A percentile compares a stretch with the other conserved stretches of the same genome.
These are phyloP conservation scores for Chaetomiaceae sp. DNA, from an alignment of 2,329 filamentous ascomycete genomes.

Conservation along the genomic window DNA sequence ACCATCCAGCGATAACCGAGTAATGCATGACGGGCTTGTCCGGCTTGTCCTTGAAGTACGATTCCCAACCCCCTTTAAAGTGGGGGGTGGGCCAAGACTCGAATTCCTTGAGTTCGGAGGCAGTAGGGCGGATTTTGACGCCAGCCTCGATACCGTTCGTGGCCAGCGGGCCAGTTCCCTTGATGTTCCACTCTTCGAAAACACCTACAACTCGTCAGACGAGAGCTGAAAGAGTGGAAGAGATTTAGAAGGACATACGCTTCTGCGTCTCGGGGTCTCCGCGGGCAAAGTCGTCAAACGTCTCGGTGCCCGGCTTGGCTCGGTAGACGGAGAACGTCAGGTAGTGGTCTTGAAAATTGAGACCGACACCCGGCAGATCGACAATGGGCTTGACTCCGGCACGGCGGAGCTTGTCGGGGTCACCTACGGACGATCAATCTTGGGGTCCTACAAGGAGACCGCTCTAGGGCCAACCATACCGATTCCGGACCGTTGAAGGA, in stretches of 20 bases:
- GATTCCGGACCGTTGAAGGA: slow-evolving; percentile 71
- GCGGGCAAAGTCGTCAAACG: slow-evolving; percentile 74
- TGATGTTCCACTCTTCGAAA: slow-evolving; percentile 72
- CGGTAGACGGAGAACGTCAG: slow-evolving; percentile 64
- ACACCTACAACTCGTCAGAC: slow-evolving; percentile 43
- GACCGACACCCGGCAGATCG: slow-evolving; percentile 49
- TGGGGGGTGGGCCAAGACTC: slow-evolving; percentile 69
- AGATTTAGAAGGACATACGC: slow-evolving; percentile 33
- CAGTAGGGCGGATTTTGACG: slow-evolving; percentile 70
- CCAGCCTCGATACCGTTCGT: slow-evolving; percentile 79
- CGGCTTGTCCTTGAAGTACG: slow-evolving; percentile 78
- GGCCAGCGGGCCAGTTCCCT: slow-evolving; percentile 71
- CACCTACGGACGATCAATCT: slow-evolving; percentile 36
- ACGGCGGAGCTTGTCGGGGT: slow-evolving; percentile 65
- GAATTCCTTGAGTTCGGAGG: slow-evolving; percentile 63
- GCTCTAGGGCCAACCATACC: slow-evolving; percentile 32
- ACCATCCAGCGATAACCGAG: slow-evolving; percentile 66
- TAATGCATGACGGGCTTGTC: slow-evolving; percentile 89
- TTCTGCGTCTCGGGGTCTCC: slow-evolving; percentile 71
- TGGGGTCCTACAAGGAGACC: too few relatives aligned
- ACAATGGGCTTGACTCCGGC: slow-evolving; percentile 45
- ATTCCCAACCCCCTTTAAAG: slow-evolving; percentile 72
- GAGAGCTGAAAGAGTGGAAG: not conserved
- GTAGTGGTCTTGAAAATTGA: slow-evolving; percentile 53
- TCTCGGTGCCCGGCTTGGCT: slow-evolving; percentile 70